A percentile compares a stretch with the other conserved stretches of the same genome.
Conservation (phyloP, 495 filamentous ascomycete genomes). For the Tuber magnatum region DNA sequence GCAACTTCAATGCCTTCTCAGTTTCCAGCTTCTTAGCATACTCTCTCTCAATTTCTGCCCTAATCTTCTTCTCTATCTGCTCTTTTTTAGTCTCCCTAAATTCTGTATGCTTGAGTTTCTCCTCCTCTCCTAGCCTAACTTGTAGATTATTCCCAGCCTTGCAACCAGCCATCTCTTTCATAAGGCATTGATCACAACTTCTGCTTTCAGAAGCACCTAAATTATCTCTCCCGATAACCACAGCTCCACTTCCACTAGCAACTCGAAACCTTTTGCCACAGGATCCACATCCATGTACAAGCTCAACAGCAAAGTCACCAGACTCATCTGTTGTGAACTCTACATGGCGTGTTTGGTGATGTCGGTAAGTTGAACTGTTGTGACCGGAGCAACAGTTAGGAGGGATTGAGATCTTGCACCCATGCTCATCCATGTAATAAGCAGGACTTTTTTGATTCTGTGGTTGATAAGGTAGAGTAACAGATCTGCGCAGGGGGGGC, state of each 20-base stretch:
- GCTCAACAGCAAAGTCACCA: slow-evolving; percentile 29
- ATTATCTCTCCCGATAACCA: not conserved
- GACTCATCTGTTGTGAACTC: slow-evolving; percentile 27
- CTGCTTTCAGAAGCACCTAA: not conserved
- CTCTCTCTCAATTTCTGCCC: slow-evolving; percentile 28
- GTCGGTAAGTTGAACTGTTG: slow-evolving; percentile 7
- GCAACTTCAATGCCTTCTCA: slow-evolving; percentile 8
- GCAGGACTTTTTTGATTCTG: not conserved
- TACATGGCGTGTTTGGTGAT: slow-evolving; percentile 25
- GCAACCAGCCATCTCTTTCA: not conserved
- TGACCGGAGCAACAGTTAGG: not conserved
- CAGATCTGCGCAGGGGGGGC: not conserved
- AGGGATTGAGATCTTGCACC: slow-evolving; percentile 21
- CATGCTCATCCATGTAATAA: slow-evolving; percentile 26
- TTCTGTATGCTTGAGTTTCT: slow-evolving; percentile 26
- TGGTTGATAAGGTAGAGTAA: not conserved
- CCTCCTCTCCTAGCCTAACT: not conserved
- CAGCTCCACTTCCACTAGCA: slow-evolving; percentile 17
- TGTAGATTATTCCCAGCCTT: not conserved
- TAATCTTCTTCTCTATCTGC: slow-evolving; percentile 37
- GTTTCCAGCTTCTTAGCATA: slow-evolving; percentile 16
- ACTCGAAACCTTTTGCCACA: slow-evolving; percentile 26
- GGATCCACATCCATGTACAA: slow-evolving; percentile 17
- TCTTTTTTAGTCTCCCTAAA: slow-evolving; percentile 31
- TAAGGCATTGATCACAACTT: not conserved